Evolutionary conservation across 2,329 filamentous ascomycete species (phyloP), one percentile per base, ranked within the genome.

Genomic region (Fusarium duplospermum): DNA sequence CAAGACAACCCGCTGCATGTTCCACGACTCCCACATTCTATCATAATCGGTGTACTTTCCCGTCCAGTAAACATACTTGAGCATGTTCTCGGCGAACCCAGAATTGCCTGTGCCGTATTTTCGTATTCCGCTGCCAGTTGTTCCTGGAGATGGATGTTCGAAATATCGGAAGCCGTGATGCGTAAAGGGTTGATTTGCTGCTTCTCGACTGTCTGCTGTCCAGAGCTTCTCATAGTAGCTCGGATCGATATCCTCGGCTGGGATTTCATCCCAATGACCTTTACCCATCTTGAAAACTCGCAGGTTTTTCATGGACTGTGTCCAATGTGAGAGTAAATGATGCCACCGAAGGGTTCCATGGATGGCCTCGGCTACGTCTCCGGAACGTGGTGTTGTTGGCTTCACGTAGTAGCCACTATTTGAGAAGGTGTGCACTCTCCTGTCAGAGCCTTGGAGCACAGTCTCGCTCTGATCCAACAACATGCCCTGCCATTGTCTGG

Each of bases 241-340:
- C 0, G 54, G 24, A 13, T 47, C 64, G 2, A 62, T n/a, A 0
- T 35, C 16, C 2, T 56, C 35, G 9, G n/a, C 27, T 6, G 40
- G 31, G 1, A 50, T 42, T 0, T 38, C 29, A 40, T 64, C 52
- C 54, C 35, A 63, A 3, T 54, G n/a, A 3, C 69, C 67, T 6
- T 57, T 36, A 1, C 63, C 69, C 1, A 67, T 11, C 20, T 62
- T 57, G 7, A 72, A 71, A 24, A 65, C 27, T 22, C 57, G 29
- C 16, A 72, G 35, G 16, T 47, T 57, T 0, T 11, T 13, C 68
- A 71, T 54, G 2, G 60, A 56, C 2, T 47, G 14, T 16, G 54
- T 14, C 68, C 70, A 72, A 14, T 65, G 68, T 1, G 57, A 31
- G 16, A 72, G 66, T 3, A 72, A 8, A n/a, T 61, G 36, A 16